A percentile compares a stretch with the other conserved stretches of the same genome.
Conservation (phyloP, 768 basidiomycete genomes). For the Albatrellus ellisii region DNA sequence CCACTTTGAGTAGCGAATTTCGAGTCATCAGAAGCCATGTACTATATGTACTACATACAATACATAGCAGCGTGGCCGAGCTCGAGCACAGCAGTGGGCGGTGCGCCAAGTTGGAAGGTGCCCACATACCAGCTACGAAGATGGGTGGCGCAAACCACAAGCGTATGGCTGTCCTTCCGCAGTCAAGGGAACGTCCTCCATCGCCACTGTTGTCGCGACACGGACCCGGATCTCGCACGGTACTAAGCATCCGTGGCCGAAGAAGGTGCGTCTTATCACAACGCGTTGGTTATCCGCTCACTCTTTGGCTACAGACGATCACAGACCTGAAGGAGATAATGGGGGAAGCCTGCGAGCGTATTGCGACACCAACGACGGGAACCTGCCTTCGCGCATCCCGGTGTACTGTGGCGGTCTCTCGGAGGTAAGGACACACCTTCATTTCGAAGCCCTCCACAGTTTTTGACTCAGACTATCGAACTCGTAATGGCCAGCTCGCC, state of each 20-base stretch:
- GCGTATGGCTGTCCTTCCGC: constrained; percentile 64
- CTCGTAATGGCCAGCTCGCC: constrained; percentile 31
- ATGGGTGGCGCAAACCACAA: constrained; percentile 39
- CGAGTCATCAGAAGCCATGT: no score
- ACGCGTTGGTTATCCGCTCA: background rate
- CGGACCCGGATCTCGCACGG: constrained; percentile 30
- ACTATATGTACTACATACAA: no score
- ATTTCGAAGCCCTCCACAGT: background rate
- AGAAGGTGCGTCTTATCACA: constrained; percentile 41
- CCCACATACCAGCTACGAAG: constrained; percentile 44
- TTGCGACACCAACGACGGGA: constrained; percentile 20
- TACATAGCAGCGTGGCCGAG: no score
- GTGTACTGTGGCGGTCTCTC: constrained; percentile 70
- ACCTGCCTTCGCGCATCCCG: constrained; percentile 32
- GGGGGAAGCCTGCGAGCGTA: constrained; percentile 30
- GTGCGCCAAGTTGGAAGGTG: no score
- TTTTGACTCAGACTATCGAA: background rate
- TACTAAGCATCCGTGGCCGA: constrained; percentile 44
- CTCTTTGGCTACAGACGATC: constrained; percentile 27
- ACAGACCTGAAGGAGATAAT: constrained; percentile 36
- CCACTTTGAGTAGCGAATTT: no score
- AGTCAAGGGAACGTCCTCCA: constrained; percentile 38
- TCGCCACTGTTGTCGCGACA: constrained; percentile 41
- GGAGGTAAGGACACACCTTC: constrained; percentile 31
- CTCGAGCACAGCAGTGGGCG: no score